phyloP scores from a whole-genome alignment of 371 early-diverging fungal species.

The Mycotypha africana region DNA sequence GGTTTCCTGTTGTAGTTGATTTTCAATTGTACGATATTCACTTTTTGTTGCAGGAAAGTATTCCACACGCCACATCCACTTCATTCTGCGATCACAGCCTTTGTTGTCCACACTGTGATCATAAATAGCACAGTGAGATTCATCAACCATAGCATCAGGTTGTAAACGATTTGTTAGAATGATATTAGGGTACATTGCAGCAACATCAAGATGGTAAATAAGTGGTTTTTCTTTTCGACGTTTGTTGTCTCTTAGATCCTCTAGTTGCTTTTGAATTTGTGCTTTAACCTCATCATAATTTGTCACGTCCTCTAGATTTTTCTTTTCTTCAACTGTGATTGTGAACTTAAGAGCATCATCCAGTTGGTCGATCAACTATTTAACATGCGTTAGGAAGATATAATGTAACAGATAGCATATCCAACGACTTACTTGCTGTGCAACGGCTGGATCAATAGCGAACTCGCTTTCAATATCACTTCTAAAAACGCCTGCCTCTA shows the following conservation, averaged over 20 bases:
- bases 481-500: conserved; percentile 98
- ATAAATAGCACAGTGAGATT: conserved; percentile 91
- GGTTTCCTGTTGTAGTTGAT: conserved; percentile 78
- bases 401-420: background rate
- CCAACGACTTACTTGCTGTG: conserved; percentile 48
- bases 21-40: conserved; percentile 91
- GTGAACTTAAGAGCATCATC: conserved; percentile 91
- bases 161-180: conserved; percentile 99
- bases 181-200: conserved; percentile 99
- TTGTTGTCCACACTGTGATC: conserved; percentile 90
- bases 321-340: conserved; percentile 78
- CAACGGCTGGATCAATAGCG: conserved; percentile 69
- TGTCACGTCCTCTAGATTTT: conserved; percentile 58
- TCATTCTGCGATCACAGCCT: conserved; percentile 92
- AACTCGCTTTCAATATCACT: conserved; percentile 95
- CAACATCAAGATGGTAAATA: conserved; percentile 99
- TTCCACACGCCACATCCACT: conserved; percentile 99
- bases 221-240: conserved; percentile 77
- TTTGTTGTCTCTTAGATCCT: conserved; percentile 68
- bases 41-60: conserved; percentile 87
- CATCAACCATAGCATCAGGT: conserved; percentile 95
- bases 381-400: too few species aligned
- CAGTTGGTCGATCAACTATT: conserved; percentile 81
- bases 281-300: conserved; percentile 74
- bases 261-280: conserved; percentile 41